Base-by-base conservation (phyloP, 176 grass and related monocot genomes). In the Oryza officinalis region DNA sequence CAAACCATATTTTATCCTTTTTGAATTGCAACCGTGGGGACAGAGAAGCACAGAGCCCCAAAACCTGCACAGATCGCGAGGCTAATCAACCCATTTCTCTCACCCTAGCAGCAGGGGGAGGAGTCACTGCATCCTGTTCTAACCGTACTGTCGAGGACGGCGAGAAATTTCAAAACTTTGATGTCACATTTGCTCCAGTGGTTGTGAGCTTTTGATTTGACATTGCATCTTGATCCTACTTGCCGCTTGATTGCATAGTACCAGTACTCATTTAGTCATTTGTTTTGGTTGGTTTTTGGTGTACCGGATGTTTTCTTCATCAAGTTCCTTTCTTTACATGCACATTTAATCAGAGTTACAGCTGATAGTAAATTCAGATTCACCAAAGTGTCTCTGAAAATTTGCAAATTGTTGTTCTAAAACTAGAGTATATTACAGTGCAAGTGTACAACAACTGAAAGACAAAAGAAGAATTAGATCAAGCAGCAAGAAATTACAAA, bases 51-150 rank as follows among this genome's bases (percentile, higher is more conserved):
- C 75, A n/a, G 68, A 74, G 26, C 20, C 26, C 79, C 35, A 61
- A 11, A 69, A 63, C 25, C 67, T 1, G 81, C 72, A 78, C 84
- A 67, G 88, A 90, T 87, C 88, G 83, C 88, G 74, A 82, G 66
- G 60, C 64, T 32, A 31, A 40, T 59, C 41, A 30, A 27, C 72
- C 14, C 40, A 11, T 22, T 27, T 65, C 14, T 47, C 27, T 41
- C 13, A 13, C 63, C 41, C n/a, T 10, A 40, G 64, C 78, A 25
- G 79, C 63, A 47, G 64, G 59, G 45, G 45, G 45, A 43, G 20
- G 37, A 64, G 67, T 27, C 38, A 30, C 80, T 50, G 71, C 45
- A 18, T 41, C 69, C 76, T 85, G 63, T 40, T 63, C 35, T 59
- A 27, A 35, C 75, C 37, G 69, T 69, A 63, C 71, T 77, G 54